Evolutionary conservation across 1,139 yeast genomes (phyloP).

Genomic region (Taphrina confusa): DNA sequence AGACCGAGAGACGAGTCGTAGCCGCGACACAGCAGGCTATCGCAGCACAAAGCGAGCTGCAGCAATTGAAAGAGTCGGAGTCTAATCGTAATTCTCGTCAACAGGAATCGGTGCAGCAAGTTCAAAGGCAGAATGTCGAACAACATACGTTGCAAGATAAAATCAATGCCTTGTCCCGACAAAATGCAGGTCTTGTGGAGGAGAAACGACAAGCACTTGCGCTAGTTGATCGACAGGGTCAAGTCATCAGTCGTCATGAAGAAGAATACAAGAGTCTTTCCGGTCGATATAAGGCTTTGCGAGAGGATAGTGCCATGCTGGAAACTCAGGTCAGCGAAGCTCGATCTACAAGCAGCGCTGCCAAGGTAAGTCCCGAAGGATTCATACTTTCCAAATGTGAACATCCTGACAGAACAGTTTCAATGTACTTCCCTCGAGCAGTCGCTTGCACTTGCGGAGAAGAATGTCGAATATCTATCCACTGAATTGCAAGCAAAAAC

Average conservation of each 20-base stretch:
- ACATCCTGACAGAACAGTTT: slow-evolving; percentile 35
- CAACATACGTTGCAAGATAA: background rate
- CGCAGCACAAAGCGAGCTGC: slow-evolving; percentile 3
- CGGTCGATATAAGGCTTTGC: slow-evolving; percentile 53
- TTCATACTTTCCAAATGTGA: background rate
- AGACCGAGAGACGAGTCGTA: slow-evolving; percentile 15
- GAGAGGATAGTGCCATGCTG: slow-evolving; percentile 49
- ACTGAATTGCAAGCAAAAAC: slow-evolving; percentile 47
- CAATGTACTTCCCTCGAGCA: slow-evolving; percentile 49
- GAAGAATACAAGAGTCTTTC: slow-evolving; percentile 58
- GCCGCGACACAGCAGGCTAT: slow-evolving; percentile 16
- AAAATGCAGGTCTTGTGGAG: slow-evolving; percentile 39
- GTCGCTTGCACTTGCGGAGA: slow-evolving; percentile 48
- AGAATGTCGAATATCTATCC: slow-evolving; percentile 49
- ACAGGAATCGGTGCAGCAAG: slow-evolving; percentile 4
- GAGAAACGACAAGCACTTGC: slow-evolving; percentile 52
- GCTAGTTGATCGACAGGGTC: slow-evolving; percentile 52
- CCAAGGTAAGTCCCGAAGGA: slow-evolving; percentile 49
- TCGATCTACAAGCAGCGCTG: slow-evolving; percentile 46
- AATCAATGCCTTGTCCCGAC: slow-evolving; percentile 35
- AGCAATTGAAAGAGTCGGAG: background rate
- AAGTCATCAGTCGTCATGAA: slow-evolving; percentile 55
- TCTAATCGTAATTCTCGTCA: background rate
- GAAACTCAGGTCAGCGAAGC: slow-evolving; percentile 49
- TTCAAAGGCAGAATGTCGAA: slow-evolving; percentile 1